Conservation (phyloP, 169 alveolate species). For the Plasmodium inui region DNA sequence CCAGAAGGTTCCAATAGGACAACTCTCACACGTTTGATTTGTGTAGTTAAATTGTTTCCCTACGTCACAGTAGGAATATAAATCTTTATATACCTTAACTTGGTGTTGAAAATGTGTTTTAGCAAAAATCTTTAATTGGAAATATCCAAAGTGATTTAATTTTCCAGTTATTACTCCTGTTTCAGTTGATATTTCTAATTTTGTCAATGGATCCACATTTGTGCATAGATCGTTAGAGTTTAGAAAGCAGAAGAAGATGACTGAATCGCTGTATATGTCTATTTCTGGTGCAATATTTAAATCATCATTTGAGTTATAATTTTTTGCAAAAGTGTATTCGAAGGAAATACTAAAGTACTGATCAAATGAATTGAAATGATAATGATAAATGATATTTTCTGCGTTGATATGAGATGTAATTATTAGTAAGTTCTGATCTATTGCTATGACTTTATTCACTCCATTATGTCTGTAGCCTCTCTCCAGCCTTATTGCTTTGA, state of each 20-base stretch:
- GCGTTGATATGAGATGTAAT: slow-evolving; percentile 25
- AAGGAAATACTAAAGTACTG: slow-evolving; percentile 60
- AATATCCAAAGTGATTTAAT: slow-evolving; percentile 55
- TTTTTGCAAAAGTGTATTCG: slow-evolving; percentile 41
- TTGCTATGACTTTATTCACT: slow-evolving; percentile 36
- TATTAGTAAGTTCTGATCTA: slow-evolving; percentile 65
- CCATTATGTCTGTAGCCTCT: slow-evolving; percentile 50
- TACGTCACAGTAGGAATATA: slow-evolving; percentile 59
- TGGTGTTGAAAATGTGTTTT: slow-evolving; percentile 68
- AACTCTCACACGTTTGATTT: slow-evolving; percentile 36
- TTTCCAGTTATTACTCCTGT: slow-evolving; percentile 68
- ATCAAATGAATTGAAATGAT: slow-evolving; percentile 67
- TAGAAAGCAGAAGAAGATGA: slow-evolving; percentile 65
- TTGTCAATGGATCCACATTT: slow-evolving; percentile 59
- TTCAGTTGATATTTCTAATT: slow-evolving; percentile 40
- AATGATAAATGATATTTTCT: slow-evolving; percentile 59
- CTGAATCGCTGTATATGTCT: slow-evolving; percentile 36
- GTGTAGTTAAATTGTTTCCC: slow-evolving; percentile 42
- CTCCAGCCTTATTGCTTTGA: slow-evolving; percentile 42
- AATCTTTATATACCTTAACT: slow-evolving; percentile 35
- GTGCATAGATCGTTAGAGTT: slow-evolving; percentile 41
- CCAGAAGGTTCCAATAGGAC: slow-evolving; percentile 72
- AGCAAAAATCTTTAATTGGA: slow-evolving; percentile 67
- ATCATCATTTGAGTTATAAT: slow-evolving; percentile 39
- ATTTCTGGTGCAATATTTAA: slow-evolving; percentile 58